Evolutionary conservation across 805 yeast species (phyloP).

Genomic region (Saccharomyces jurei): DNA sequence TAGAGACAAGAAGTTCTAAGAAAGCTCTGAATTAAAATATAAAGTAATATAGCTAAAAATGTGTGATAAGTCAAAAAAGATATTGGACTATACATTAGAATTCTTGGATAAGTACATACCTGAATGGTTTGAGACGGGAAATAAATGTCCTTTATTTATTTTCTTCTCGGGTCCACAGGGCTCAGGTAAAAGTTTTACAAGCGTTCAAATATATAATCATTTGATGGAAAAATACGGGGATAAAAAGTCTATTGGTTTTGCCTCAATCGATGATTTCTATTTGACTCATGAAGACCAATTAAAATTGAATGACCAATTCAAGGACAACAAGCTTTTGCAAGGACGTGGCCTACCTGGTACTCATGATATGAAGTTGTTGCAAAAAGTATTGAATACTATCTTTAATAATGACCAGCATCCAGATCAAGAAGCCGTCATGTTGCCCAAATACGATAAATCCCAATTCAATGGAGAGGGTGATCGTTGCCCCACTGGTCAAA

Average conservation of each 20-base stretch:
- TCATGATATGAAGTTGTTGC: constrained; percentile 51
- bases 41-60: background rate
- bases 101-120: constrained; percentile 18
- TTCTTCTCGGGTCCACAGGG: constrained; percentile 74
- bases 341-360: constrained; percentile 95
- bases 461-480: constrained; percentile 71
- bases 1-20: background rate
- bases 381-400: constrained; percentile 25
- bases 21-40: background rate
- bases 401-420: constrained; percentile 24
- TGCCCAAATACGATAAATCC: constrained; percentile 79
- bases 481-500: constrained; percentile 34
- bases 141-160: constrained; percentile 37
- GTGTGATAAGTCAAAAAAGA: background rate
- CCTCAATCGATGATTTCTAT: constrained; percentile 86
- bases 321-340: constrained; percentile 47
- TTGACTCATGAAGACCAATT: constrained; percentile 56
- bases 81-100: constrained; percentile 6
- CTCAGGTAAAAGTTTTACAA: constrained; percentile 60
- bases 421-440: constrained; percentile 23
- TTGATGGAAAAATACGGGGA: constrained; percentile 32
- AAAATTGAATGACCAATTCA: constrained; percentile 33
- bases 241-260: constrained; percentile 32
- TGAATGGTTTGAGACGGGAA: constrained; percentile 16
- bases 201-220: constrained; percentile 33